Conservation (phyloP, 495 filamentous ascomycete species). For the Cairneyella variabilis region DNA sequence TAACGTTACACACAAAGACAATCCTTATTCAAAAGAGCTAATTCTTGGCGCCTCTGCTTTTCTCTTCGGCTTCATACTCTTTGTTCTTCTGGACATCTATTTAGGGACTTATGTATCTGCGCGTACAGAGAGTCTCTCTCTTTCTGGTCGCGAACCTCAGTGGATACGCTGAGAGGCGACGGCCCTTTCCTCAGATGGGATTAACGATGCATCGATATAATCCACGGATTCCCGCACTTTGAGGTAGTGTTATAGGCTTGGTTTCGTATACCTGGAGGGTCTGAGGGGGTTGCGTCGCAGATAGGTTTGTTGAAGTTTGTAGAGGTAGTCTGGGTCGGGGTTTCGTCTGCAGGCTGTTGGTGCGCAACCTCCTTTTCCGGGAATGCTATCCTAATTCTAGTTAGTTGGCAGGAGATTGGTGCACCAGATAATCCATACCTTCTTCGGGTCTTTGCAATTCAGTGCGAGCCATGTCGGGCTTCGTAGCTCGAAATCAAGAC, state of each 20-base stretch:
- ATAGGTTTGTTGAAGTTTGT: slow-evolving; percentile 2
- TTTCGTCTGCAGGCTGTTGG: slow-evolving; percentile 1
- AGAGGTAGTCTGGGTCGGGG: not conserved
- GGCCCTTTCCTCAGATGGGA: too few relatives aligned
- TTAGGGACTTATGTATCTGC: too few relatives aligned
- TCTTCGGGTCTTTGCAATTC: slow-evolving; percentile 12
- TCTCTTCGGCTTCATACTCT: too few relatives aligned
- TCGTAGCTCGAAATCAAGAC: slow-evolving; percentile 14
- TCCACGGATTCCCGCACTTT: slow-evolving; percentile 5
- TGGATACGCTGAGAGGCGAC: too few relatives aligned
- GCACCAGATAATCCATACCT: slow-evolving; percentile 11
- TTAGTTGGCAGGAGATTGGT: slow-evolving; percentile 1
- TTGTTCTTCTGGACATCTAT: too few relatives aligned
- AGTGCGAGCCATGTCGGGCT: slow-evolving; percentile 15
- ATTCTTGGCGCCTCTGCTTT: too few relatives aligned
- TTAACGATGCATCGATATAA: slow-evolving; percentile 1
- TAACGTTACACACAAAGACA: too few relatives aligned
- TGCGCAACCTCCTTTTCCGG: slow-evolving; percentile 3
- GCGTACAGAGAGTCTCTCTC: too few relatives aligned
- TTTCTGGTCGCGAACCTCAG: too few relatives aligned
- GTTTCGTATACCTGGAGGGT: not conserved
- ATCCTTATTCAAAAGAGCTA: too few relatives aligned
- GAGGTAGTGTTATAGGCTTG: slow-evolving; percentile 7
- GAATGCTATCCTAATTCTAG: not conserved
- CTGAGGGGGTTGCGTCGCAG: slow-evolving; percentile 1